Evolutionary conservation across 1,139 yeast genomes (phyloP), one percentile per base, ranked within the genome.

Genomic region (Candida mesenterica): DNA sequence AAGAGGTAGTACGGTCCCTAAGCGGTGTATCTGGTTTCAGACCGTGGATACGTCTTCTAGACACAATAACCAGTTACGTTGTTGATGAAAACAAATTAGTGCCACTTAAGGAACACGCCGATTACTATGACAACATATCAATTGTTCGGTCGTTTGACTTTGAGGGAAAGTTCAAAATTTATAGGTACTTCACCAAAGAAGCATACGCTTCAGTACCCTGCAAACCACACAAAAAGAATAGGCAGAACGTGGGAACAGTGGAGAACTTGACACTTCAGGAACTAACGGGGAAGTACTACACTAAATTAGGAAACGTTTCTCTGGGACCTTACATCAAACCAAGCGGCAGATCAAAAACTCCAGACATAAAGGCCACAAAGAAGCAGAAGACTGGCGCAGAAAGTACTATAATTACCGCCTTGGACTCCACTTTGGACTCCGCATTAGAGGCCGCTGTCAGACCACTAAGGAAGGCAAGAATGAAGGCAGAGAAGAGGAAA

Each of bases 101-200:
- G 24, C 55, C 55, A 4, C 36, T 59, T 5, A 60, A 56, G 31
- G 41, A 42, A 6, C 46, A 47, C 28, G 43, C 48, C 4, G 65
- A 61, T 28, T 49, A 52, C 15, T 56, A 59, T 37, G 48, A 46
- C 5, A 36, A 55, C 3, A 37, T 49, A 8, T 44, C 72, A 2
- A 59, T 87, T 2, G 69, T 83, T 1, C 68, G 86, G 40, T 81
- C 82, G 18, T 77, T 80, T 41, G 94, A 85, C 49, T 79, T 80
- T 45, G 79, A 77, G 41, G 94, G 95, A 0, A 79, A 88, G 46
- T 68, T 72, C 44, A 84, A 85, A 49, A 85, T 78, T 47, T 86
- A 78, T 53, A 66, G 95, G 27, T 80, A 85, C 46, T 79, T 82
- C 43, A 71, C 82, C 19, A 42, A 45, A 32, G 32, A 44, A 12